Base-by-base conservation (phyloP, 2,329 filamentous ascomycete genomes). In the Fusarium xylarioides region DNA sequence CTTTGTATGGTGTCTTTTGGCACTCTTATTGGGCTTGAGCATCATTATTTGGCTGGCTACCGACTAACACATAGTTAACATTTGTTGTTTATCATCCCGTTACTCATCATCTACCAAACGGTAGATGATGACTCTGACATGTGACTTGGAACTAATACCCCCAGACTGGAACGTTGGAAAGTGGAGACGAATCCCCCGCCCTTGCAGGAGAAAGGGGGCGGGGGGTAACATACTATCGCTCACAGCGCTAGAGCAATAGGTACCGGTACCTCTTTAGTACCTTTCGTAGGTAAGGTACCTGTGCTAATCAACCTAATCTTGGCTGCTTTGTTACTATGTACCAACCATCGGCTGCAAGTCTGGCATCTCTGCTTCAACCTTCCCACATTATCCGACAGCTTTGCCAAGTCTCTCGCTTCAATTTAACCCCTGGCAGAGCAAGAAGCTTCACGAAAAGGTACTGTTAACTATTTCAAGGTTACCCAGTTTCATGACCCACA, bases 401-500 rank as follows among this genome's bases (percentile, higher is more conserved):
- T 56, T 58, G 71, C 63, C 71, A 74, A 73, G 67, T 64, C 71
- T 57, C 43, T 73, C 63, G 67, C 67, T 68, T 71, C 52, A 54
- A 63, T 52, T 43, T 26, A 54, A 43, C 63, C 70, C 54, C 63
- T 71, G 57, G 52, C 50, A 59, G 38, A 57, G 21, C 47, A 56
- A 37, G 56, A 70, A 60, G 66, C 53, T 65, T 65, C 59, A 44
- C 44, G 63, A 66, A 69, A 69, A 69, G 64, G 68, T 69, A 72
- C 62, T 55, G 49, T 70, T 40, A 58, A 56, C 37, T 63, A 56
- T 60, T 55, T 44, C 59, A 42, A 60, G 62, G 34, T 53, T 46
- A 23, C 58, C 52, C 62, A 38, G 47, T 75, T 76, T 55, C 68
- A 77, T 77, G 75, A 77, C 75, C 75, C 75, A 76, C 75, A 62